These are phyloP conservation scores for Ophiorrhiza pumila DNA, from an alignment of 257 asterid species.

Conservation along the genomic window DNA sequence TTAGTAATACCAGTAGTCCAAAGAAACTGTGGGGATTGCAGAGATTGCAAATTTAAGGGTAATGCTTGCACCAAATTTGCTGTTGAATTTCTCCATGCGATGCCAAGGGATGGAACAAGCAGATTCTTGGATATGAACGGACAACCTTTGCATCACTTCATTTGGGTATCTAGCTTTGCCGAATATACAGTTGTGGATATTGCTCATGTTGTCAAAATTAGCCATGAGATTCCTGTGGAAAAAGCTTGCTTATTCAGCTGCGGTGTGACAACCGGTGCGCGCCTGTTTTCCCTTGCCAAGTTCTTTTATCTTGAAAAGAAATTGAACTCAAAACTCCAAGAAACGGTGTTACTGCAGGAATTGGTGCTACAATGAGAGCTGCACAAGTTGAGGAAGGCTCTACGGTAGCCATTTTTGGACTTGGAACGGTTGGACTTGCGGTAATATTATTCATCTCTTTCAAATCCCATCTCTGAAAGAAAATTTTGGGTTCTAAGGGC, in stretches of 20 bases:
- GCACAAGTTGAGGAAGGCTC: constrained; percentile 30
- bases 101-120: constrained; percentile 41
- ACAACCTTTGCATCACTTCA: constrained; percentile 26
- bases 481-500: too few relatives aligned
- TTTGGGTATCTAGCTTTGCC: constrained; percentile 31
- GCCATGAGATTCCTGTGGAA: constrained; percentile 24
- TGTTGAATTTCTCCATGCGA: constrained; percentile 13
- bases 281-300: too few relatives aligned
- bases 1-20: constrained; percentile 36
- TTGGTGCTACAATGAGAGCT: constrained; percentile 26
- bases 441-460: constrained; percentile 1
- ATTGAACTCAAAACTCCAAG: too few relatives aligned
- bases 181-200: constrained; percentile 44
- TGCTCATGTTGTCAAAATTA: constrained; percentile 34
- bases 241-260: constrained; percentile 41
- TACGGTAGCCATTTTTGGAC: constrained; percentile 29
- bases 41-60: constrained; percentile 31
- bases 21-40: constrained; percentile 40
- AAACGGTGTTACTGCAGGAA: constrained; percentile 4
- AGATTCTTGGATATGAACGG: constrained; percentile 34
- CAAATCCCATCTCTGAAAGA: neutral
- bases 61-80: constrained; percentile 40
- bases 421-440: constrained; percentile 30
- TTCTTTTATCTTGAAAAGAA: too few relatives aligned
- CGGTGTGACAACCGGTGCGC: constrained; percentile 37